Evolutionary conservation across 805 yeast genomes (phyloP), one percentile per base, ranked within the genome.

Genomic region (Hanseniaspora meyeri): DNA sequence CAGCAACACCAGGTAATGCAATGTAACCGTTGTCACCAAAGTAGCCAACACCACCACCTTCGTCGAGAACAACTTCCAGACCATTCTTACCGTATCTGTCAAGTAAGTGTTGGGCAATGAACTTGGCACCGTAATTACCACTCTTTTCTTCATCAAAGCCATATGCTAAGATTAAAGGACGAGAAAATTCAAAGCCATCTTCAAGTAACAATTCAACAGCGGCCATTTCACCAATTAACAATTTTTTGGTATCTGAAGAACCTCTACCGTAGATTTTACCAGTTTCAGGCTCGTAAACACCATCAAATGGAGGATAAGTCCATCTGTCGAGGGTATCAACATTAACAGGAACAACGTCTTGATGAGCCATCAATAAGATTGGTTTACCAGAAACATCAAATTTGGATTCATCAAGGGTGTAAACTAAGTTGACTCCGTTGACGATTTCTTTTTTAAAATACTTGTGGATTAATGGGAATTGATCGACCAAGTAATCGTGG

Each of bases 271-370:
- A 81, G 2, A 84, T 62, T 51, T 63, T 66, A 36, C 71, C 70
- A 10, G 58, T 56, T 32, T 56, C 51, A 1, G 86, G 87, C 62
- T 83, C 87, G 62, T 69, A 82, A 61, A 73, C 70, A 29, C 82
- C 83, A 31, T 70, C 62, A 57, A 79, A 81, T 9, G 89, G 88
- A 14, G 78, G 79, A 62, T 77, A 70, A 1, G 70, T 70, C 89
- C 89, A 84, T 57, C 75, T 70, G 27, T 63, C 67, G 36, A 73
- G 66, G 0, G 85, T 77, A 17, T 74, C 77, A n/a, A 65, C 63
- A 61, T 78, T 81, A 6, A 82, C 81, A 1, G 90, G 89, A 34
- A 84, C 90, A 3, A 80, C 83, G 62, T 83, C 89, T 65, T 79
- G 83, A 65, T 84, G 90, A 4, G 87, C 87, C 65, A 81, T 76